These are phyloP conservation scores for Zygosaccharomyces bailii DNA, from an alignment of 805 yeast genomes.

Conservation along the genomic window DNA sequence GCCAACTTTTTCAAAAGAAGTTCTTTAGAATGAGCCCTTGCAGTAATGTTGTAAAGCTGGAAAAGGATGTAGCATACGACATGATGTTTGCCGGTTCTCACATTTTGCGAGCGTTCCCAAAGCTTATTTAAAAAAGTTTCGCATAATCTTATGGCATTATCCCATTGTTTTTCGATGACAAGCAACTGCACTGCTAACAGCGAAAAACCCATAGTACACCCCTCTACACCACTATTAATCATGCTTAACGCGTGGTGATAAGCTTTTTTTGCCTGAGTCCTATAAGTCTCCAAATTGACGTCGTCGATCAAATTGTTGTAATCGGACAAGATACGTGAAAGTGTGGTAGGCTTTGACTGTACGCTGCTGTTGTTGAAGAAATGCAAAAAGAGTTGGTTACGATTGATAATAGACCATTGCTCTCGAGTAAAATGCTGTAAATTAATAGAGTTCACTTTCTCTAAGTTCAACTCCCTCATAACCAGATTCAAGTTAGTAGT, in stretches of 20 bases:
- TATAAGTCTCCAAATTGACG: slow-evolving; percentile 28
- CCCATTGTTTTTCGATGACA: slow-evolving; percentile 28
- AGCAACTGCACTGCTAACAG: slow-evolving; percentile 30
- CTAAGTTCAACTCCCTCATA: slow-evolving; percentile 36
- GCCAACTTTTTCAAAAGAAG: slow-evolving; percentile 19
- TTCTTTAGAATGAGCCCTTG: slow-evolving; percentile 23
- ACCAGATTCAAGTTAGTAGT: slow-evolving; percentile 31
- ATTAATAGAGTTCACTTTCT: slow-evolving; percentile 22
- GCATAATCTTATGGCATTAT: slow-evolving; percentile 30
- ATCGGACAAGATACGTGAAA: slow-evolving; percentile 25
- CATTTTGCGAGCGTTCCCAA: slow-evolving; percentile 4
- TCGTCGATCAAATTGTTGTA: slow-evolving; percentile 26
- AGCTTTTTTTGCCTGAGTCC: slow-evolving; percentile 31
- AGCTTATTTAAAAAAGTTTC: slow-evolving; percentile 23
- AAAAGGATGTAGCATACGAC: slow-evolving; percentile 24
- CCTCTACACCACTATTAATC: slow-evolving; percentile 23
- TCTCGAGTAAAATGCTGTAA: slow-evolving; percentile 24
- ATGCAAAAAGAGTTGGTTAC: slow-evolving; percentile 25
- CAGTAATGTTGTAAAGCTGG: slow-evolving; percentile 25
- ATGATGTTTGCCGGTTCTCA: slow-evolving; percentile 8
- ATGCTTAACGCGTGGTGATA: slow-evolving; percentile 23
- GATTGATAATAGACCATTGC: slow-evolving; percentile 27
- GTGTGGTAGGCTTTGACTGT: slow-evolving; percentile 16
- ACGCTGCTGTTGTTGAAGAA: slow-evolving; percentile 28
- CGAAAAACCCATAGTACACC: slow-evolving; percentile 24